Evolutionary conservation across 2,329 filamentous ascomycete species (phyloP), one percentile per base, ranked within the genome.

Genomic region (Cercospora brassicicola): DNA sequence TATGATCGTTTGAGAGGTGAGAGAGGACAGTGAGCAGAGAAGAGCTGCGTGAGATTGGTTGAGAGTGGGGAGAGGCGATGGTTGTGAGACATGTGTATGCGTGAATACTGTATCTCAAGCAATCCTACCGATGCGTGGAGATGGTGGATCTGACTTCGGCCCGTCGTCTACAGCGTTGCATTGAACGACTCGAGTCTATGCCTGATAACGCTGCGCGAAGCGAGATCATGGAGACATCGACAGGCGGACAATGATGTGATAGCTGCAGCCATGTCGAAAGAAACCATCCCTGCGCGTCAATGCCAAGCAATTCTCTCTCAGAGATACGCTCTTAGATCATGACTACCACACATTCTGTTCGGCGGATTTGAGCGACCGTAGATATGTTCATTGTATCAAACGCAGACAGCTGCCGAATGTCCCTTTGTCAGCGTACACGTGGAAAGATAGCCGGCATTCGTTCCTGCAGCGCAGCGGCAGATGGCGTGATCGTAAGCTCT

Each of bases 1-100:
- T 85, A 82, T 76, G 84, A 86, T 76, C 73, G 78, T 45, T 74
- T 83, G 76, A 79, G 82, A 67, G 79, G 79, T 51, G 73, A 79
- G 70, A 73, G 69, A 64, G 71, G 62, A 18, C 18, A 20, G 30
- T 61, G 11, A 61, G 30, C 31, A 60, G 23, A n/a, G 53, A 56
- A n/a, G 20, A 13, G 26, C 9, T 13, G 53, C 5, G 20, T 26
- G 45, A 5, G 18, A 26, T 3, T 33, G 20, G 53, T 57, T 33
- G 53, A 28, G 53, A 30, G 26, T 33, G 30, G 53, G 26, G 26
- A 33, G 13, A 28, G 7, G 23, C n/a, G 28, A 28, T 57, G 26
- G 53, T 56, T 30, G 11, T 31, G 26, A 57, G 53, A 30, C 53
- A 57, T 57, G 26, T 57, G 5, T 13, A 26, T 23, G 20, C 11